Evolutionary conservation across 1,139 yeast genomes (phyloP).

Genomic region (Petasospora rhodanensis): DNA sequence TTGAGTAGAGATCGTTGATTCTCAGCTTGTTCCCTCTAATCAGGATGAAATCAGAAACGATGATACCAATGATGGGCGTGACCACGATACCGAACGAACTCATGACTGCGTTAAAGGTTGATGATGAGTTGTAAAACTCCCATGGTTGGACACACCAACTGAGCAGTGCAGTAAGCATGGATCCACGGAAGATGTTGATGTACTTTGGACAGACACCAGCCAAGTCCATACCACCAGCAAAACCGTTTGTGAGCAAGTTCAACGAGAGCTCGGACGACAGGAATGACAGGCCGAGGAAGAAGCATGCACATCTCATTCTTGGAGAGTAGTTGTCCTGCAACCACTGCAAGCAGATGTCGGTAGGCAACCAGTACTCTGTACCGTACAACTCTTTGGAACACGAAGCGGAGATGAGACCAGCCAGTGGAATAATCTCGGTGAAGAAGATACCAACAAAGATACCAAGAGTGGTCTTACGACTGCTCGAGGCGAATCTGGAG

Average conservation of each 20-base stretch:
- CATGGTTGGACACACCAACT: constrained; percentile 38
- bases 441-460: constrained; percentile 27
- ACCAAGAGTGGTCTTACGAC: constrained; percentile 24
- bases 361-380: constrained; percentile 32
- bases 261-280: constrained; percentile 33
- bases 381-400: constrained; percentile 30
- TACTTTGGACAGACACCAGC: constrained; percentile 35
- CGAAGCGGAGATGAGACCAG: constrained; percentile 35
- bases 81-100: constrained; percentile 32
- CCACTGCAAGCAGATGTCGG: constrained; percentile 32
- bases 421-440: constrained; percentile 36
- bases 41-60: constrained; percentile 31
- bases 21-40: constrained; percentile 28
- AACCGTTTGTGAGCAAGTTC: constrained; percentile 35
- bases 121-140: constrained; percentile 34
- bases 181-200: constrained; percentile 35
- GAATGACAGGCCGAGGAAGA: constrained; percentile 34
- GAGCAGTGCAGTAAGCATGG: constrained; percentile 30
- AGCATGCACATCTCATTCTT: constrained; percentile 35
- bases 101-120: constrained; percentile 33
- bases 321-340: constrained; percentile 29
- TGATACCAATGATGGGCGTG: constrained; percentile 32
- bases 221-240: constrained; percentile 40
- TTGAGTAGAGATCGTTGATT: constrained; percentile 29
- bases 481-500: constrained; percentile 34